These are phyloP conservation scores for Inga laurina DNA, from an alignment of 306 rosid genomes.

Conservation along the genomic window DNA sequence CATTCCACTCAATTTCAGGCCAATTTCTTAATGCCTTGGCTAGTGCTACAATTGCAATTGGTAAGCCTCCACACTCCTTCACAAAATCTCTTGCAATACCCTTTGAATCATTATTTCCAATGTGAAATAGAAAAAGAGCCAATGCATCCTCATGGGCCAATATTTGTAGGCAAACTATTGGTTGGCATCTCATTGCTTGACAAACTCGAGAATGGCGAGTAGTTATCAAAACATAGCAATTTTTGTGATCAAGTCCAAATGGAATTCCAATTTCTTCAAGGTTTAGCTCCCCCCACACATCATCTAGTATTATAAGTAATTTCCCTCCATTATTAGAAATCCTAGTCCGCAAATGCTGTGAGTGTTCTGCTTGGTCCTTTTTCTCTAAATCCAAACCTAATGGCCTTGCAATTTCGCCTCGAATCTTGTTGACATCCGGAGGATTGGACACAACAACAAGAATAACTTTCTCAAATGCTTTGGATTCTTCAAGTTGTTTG, in stretches of 20 bases:
- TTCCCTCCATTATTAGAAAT: too few species aligned
- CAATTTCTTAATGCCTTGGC: background rate
- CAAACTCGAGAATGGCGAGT: slow-evolving; percentile 7
- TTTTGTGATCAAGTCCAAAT: background rate
- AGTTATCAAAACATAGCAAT: slow-evolving; percentile 18
- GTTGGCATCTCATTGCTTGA: slow-evolving; percentile 5
- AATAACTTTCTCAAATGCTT: too few species aligned
- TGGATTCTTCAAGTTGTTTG: too few species aligned
- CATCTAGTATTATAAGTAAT: too few species aligned
- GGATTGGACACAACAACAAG: too few species aligned
- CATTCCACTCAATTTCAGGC: background rate
- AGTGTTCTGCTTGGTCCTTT: too few species aligned
- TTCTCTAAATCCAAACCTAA: too few species aligned
- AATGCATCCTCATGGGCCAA: slow-evolving; percentile 11
- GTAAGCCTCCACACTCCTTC: background rate
- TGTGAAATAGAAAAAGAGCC: background rate
- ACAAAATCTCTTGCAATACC: background rate
- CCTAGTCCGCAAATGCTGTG: too few species aligned
- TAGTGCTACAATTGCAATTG: background rate
- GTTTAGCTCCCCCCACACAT: too few species aligned
- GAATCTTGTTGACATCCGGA: too few species aligned
- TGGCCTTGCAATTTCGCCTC: too few species aligned
- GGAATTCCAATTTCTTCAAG: slow-evolving; percentile 29
- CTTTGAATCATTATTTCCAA: too few species aligned
- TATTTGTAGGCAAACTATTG: background rate